phyloP scores from a whole-genome alignment of 495 filamentous ascomycete genomes.

The Neurospora sp. region DNA sequence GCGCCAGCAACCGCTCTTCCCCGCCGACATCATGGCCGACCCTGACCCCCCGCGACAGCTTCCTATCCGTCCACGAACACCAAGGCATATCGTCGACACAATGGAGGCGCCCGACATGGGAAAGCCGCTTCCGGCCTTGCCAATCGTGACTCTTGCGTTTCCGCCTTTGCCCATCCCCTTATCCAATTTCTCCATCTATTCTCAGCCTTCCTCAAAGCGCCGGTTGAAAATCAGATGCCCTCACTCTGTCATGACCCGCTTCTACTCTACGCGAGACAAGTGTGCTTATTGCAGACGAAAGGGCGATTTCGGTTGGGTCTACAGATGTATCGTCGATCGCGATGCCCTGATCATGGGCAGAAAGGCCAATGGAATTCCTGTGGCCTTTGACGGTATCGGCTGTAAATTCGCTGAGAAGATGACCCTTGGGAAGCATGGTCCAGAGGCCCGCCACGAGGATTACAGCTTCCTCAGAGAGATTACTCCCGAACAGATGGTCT shows the following conservation, averaged over 20 bases:
- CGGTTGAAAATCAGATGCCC: conserved; percentile 37
- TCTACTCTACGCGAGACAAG: conserved; percentile 31
- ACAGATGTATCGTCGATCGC: conserved; percentile 52
- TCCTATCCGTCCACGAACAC: background rate
- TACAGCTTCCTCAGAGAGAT: conserved; percentile 40
- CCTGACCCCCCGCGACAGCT: background rate
- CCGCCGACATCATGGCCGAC: background rate
- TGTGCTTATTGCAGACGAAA: conserved; percentile 44
- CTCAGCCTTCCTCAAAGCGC: background rate
- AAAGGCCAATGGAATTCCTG: conserved; percentile 17
- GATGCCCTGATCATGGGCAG: conserved; percentile 34
- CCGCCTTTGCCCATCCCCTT: conserved; percentile 1
- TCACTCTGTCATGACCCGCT: conserved; percentile 49
- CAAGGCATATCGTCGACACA: background rate
- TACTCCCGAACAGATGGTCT: conserved; percentile 35
- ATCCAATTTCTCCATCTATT: conserved; percentile 6
- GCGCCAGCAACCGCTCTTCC: background rate
- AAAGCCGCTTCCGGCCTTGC: background rate
- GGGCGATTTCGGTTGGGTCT: conserved; percentile 53
- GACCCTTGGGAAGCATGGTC: conserved; percentile 19
- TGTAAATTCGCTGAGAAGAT: conserved; percentile 13
- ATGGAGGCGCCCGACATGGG: background rate
- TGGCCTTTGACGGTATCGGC: conserved; percentile 22
- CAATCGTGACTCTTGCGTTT: background rate
- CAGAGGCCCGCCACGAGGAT: conserved; percentile 26